Evolutionary conservation across 2,329 filamentous ascomycete species (phyloP).

Genomic region (Laburnicola sp.): DNA sequence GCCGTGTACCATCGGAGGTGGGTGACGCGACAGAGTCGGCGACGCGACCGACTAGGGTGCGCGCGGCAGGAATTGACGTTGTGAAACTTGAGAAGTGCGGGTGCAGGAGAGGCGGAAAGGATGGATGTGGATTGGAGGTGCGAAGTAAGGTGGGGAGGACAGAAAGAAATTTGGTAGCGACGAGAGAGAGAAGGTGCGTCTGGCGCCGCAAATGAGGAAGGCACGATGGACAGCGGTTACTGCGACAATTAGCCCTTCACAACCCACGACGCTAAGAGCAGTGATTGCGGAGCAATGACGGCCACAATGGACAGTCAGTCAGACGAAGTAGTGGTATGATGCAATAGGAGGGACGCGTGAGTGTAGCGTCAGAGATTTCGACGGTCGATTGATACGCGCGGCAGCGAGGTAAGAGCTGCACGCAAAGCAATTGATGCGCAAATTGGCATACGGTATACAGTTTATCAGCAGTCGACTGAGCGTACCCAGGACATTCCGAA

Average conservation of each 20-base stretch:
- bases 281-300: background rate
- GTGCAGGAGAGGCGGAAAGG: background rate
- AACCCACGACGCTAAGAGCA: background rate
- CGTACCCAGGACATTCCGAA: too few species aligned
- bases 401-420: background rate
- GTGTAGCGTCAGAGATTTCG: background rate
- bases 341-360: background rate
- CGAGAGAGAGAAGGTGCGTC: background rate
- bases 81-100: background rate
- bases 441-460: background rate
- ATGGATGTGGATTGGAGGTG: background rate
- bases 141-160: background rate
- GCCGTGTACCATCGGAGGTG: background rate
- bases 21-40: background rate
- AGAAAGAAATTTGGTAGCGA: background rate
- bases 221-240: background rate
- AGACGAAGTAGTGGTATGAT: background rate
- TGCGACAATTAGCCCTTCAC: constrained; percentile 1
- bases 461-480: too few species aligned
- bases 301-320: background rate
- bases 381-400: background rate
- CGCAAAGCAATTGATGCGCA: background rate
- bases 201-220: constrained; percentile 1
- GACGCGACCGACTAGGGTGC: constrained; percentile 3
- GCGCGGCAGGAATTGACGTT: background rate